These are phyloP conservation scores for Echinochloa phyllopogon DNA, from an alignment of 176 grass and related monocot species.

Conservation along the genomic window DNA sequence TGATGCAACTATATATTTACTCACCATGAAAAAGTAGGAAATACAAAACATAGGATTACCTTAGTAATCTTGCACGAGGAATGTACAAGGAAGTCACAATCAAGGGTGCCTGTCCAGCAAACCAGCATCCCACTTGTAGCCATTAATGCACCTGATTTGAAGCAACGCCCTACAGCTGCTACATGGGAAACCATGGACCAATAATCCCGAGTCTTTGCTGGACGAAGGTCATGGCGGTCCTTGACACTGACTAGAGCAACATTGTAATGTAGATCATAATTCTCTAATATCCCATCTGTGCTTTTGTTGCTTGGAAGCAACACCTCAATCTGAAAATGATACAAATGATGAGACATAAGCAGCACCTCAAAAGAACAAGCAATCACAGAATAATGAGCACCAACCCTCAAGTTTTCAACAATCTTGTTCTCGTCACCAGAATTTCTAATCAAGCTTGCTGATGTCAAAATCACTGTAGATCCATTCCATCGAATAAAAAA, in stretches of 20 bases:
- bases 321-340: neutral
- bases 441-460: constrained; percentile 8
- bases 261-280: neutral
- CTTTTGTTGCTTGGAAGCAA: neutral
- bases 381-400: neutral
- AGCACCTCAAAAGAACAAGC: neutral
- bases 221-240: neutral
- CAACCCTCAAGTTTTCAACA: neutral
- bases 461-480: constrained; percentile 11
- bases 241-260: neutral
- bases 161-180: neutral
- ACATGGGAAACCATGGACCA: neutral
- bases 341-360: neutral
- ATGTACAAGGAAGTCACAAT: neutral
- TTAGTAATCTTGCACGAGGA: neutral
- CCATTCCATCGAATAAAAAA: constrained; percentile 25
- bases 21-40: neutral
- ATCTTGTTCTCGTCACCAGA: neutral
- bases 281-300: neutral
- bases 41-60: neutral
- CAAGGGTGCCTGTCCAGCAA: neutral
- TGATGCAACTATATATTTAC: neutral
- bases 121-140: neutral
- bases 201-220: neutral
- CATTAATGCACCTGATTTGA: neutral